Base-by-base conservation (phyloP, 192 early-diverging fungal genomes). In the Thamnidium elegans region DNA sequence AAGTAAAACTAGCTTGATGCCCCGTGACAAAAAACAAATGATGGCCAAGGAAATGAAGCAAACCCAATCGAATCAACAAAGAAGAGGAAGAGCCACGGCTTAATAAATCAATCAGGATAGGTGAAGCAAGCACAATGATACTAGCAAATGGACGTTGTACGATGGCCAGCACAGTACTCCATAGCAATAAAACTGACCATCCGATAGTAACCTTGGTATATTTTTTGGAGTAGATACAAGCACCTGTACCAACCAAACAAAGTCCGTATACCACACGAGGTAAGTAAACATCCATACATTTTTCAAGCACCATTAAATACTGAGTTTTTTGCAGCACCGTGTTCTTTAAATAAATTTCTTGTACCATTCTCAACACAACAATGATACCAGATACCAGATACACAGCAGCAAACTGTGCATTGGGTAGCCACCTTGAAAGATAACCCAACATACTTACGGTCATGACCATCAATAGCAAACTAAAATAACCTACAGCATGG, bases 1-100 rank as follows among this genome's bases (percentile, higher is more conserved):
- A 90, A 7, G 90, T 81, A 51, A 97, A 75, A 5, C 88, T 93
- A 55, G 87, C 84, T 73, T 99, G 97, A 70, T 99, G 97, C 9
- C 93, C 94, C 1, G 95, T 96, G 10, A 87, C 76, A 79, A 97
- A 99, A 68, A 90, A 99, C 9, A 82, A 73, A 39, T 76, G 66
- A 1, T 65, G 62, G 15, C 74, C 74, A 7, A 72, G 51, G 39
- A 51, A 55, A 34, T 76, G 66, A n/a, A 71, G 19, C 1, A 76
- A 34, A n/a, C 43, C 44, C 7, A 72, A 54, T 53, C 69, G 61
- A 15, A 64, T 66, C 3, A 52, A 2, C 0, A 71, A 50, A 3
- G 52, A 64, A 3, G 21, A 46, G 7, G 19, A 9, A 2, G 50
- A 7, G 1, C n/a, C 47, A 6, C 11, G 3, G 13, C 23, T 50